These are phyloP conservation scores for Saprolegnia parasitica DNA, from an alignment of 352 stramenopile species.

Conservation along the genomic window DNA sequence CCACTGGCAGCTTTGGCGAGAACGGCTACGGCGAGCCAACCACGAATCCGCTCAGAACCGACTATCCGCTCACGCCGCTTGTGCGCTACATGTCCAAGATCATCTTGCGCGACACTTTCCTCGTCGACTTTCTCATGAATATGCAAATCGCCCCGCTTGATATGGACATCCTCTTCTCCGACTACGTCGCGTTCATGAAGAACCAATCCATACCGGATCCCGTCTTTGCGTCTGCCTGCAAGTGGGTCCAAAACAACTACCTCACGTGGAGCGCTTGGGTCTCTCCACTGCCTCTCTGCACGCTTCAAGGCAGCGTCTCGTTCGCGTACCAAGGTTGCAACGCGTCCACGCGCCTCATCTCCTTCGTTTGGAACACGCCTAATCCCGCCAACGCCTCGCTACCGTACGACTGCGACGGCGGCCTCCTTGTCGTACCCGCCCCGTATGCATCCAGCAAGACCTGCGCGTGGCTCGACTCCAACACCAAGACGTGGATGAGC, in stretches of 20 bases:
- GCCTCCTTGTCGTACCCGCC: constrained; percentile 31
- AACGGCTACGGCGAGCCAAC: constrained; percentile 39
- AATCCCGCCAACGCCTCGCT: constrained; percentile 35
- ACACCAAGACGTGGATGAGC: constrained; percentile 30
- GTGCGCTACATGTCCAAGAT: constrained; percentile 34
- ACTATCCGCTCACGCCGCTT: constrained; percentile 39
- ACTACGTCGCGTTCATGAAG: constrained; percentile 28
- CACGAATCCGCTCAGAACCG: constrained; percentile 41
- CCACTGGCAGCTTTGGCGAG: constrained; percentile 44
- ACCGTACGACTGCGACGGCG: constrained; percentile 46
- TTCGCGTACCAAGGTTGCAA: constrained; percentile 31
- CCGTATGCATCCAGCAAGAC: constrained; percentile 38
- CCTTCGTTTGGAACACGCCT: constrained; percentile 41
- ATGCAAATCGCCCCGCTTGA: constrained; percentile 36
- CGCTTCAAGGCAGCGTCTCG: constrained; percentile 34
- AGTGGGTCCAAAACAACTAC: constrained; percentile 52
- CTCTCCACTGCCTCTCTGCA: constrained; percentile 38
- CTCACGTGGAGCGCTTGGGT: constrained; percentile 45
- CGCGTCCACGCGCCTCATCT: constrained; percentile 29
- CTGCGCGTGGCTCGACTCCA: constrained; percentile 38
- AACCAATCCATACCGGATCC: constrained; percentile 32
- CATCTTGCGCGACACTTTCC: constrained; percentile 14
- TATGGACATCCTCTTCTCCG: constrained; percentile 39
- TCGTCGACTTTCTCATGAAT: constrained; percentile 31
- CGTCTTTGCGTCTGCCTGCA: constrained; percentile 41